Evolutionary conservation across 345 rosid genomes (phyloP).

Genomic region (Melaleuca quinquenervia): DNA sequence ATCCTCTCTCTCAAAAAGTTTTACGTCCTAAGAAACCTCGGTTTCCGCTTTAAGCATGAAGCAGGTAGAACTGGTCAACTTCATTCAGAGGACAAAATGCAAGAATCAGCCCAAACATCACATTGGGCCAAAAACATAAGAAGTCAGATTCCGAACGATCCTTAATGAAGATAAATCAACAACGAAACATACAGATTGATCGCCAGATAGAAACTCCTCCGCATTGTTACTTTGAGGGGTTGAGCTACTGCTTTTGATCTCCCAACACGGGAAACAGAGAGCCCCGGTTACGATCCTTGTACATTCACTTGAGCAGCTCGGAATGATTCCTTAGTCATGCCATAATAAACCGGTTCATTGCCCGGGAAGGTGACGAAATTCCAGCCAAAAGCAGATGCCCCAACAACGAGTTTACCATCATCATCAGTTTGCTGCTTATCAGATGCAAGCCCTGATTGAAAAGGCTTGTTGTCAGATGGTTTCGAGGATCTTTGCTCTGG

Average conservation of each 20-base stretch:
- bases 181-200: neutral
- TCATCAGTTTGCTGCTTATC: conserved; percentile 21
- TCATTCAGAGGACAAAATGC: neutral
- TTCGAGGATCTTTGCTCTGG: conserved; percentile 1
- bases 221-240: neutral
- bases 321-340: conserved; percentile 66
- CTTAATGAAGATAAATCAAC: neutral
- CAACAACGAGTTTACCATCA: conserved; percentile 23
- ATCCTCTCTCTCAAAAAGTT: neutral
- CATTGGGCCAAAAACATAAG: neutral
- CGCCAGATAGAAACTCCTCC: neutral
- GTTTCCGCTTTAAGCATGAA: neutral
- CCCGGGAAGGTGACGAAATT: conserved; percentile 54
- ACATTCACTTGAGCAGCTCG: conserved; percentile 36
- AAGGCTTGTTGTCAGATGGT: conserved; percentile 10
- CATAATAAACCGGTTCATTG: conserved; percentile 43
- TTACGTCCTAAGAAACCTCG: neutral
- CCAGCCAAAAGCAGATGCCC: conserved; percentile 95
- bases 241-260: neutral
- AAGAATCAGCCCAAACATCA: neutral
- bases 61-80: neutral
- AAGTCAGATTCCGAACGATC: neutral
- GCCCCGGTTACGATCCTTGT: neutral
- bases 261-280: neutral
- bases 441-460: neutral